Conservation (phyloP, 129 eudicot genomes). For the Erigeron canadensis region DNA sequence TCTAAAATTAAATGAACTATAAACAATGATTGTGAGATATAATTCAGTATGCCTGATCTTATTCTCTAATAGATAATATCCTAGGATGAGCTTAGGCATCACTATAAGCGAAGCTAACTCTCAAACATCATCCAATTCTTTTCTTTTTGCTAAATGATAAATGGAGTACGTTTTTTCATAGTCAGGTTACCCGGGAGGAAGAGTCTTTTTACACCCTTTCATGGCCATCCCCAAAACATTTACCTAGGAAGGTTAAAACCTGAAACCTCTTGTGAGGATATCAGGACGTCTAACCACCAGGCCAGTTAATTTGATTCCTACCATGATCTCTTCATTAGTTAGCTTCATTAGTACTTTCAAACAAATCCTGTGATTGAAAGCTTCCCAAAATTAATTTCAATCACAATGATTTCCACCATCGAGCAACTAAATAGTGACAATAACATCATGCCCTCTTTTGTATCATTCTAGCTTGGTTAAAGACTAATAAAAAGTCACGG, state of each 20-base stretch:
- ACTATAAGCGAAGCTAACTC: not conserved
- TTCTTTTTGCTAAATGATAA: no score
- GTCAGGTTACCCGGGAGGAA: no score
- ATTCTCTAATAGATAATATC: not conserved
- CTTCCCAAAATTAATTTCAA: conserved; percentile 16
- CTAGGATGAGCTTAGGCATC: not conserved
- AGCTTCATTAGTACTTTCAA: not conserved
- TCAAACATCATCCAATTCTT: no score
- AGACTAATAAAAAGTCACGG: not conserved
- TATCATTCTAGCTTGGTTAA: not conserved
- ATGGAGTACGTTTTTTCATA: no score
- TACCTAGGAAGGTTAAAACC: not conserved
- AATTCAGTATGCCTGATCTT: not conserved
- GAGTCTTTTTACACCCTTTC: no score
- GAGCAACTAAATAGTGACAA: not conserved
- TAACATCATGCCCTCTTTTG: not conserved
- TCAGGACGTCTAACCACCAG: no score
- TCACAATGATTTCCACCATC: not conserved
- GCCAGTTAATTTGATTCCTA: not conserved
- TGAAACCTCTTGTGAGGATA: not conserved
- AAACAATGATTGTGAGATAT: not conserved
- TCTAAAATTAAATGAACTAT: not conserved
- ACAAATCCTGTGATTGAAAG: not conserved
- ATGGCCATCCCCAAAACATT: no score
- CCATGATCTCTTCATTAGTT: not conserved